Conservation (phyloP, 345 rosid species). For the Eucalyptus curtisii region DNA sequence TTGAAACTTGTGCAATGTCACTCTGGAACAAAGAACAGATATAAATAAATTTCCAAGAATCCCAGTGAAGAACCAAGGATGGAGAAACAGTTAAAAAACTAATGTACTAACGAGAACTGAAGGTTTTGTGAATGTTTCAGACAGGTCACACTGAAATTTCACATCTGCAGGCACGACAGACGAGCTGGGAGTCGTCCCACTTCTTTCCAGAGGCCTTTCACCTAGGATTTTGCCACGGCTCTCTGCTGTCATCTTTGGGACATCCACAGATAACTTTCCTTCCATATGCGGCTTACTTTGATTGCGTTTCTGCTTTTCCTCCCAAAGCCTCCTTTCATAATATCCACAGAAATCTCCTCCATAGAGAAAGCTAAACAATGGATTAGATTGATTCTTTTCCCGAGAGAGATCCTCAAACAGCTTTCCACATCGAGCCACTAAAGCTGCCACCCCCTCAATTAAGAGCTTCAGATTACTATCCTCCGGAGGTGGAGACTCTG, state of each 20-base stretch:
- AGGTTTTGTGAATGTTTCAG: slow-evolving; percentile 79
- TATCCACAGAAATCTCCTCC: slow-evolving; percentile 86
- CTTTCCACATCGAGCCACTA: slow-evolving; percentile 93
- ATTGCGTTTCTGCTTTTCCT: slow-evolving; percentile 59
- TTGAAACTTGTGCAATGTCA: slow-evolving; percentile 44
- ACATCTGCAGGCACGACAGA: slow-evolving; percentile 35
- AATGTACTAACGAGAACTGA: slow-evolving; percentile 45
- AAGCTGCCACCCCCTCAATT: slow-evolving; percentile 86
- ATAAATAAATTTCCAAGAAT: background rate
- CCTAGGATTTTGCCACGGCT: slow-evolving; percentile 78
- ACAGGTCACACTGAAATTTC: slow-evolving; percentile 56
- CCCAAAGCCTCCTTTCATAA: slow-evolving; percentile 83
- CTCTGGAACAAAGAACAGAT: slow-evolving; percentile 18
- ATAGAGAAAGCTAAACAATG: slow-evolving; percentile 72
- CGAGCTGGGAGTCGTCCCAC: slow-evolving; percentile 28
- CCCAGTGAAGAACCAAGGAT: background rate
- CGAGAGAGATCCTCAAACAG: slow-evolving; percentile 91
- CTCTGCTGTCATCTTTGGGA: slow-evolving; percentile 73
- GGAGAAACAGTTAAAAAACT: background rate
- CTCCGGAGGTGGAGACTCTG: slow-evolving; percentile 66
- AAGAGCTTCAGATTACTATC: slow-evolving; percentile 62
- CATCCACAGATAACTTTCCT: slow-evolving; percentile 28
- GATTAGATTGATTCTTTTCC: slow-evolving; percentile 83
- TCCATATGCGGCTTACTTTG: slow-evolving; percentile 42
- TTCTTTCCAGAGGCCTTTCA: slow-evolving; percentile 81